Evolutionary conservation across 1,284 basidiomycete species (phyloP), one percentile per base, ranked within the genome.

Genomic region (Amylostereum areolatum): DNA sequence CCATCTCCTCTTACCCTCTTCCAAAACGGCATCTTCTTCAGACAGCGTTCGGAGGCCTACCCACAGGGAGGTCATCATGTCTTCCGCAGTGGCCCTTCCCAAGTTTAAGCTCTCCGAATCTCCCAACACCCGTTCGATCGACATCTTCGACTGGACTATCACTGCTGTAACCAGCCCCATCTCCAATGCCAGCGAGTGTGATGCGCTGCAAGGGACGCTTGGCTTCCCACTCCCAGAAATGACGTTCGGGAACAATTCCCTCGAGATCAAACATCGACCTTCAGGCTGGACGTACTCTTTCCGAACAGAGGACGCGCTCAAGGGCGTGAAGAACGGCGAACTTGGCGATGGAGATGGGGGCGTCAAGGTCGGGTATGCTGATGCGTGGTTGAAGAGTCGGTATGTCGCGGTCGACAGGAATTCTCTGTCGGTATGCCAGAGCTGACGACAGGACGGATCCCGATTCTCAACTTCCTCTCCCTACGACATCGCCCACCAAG

Each of bases 201-300:
- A 97, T 58, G 77, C 77, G 2, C 68, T 90, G 44, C 84, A 89
- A 50, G 67, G 74, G 3, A 58, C 67, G 0, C 70, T 89, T 4
- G 80, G 83, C 3, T 78, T 99, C 30, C 90, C 95, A 0, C 68
- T 96, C 1, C 97, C 97, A 2, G 96, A 99, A 65, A 99, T 99
- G 92, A 94, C 90, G 0, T 99, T 98, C 62, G 94, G 94, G 4
- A 82, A 80, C 64, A 99, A 98, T 66, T 68, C 68, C 18, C 75
- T 99, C 1, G 70, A 75, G 5, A 69, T 98, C 37, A 71, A 75
- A 39, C 83, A 89, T 57, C 66, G 61, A 6, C 66, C 76, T 1
- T 82, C 80, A 24, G 79, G 78, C 2, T 87, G 87, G 74, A 70
- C 66, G 40, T 83, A 92, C 53, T 60, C 68, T 1, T 95, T 97